Evolutionary conservation across 768 basidiomycete genomes (phyloP), one percentile per base, ranked within the genome.

Genomic region (Inosperma sp.): DNA sequence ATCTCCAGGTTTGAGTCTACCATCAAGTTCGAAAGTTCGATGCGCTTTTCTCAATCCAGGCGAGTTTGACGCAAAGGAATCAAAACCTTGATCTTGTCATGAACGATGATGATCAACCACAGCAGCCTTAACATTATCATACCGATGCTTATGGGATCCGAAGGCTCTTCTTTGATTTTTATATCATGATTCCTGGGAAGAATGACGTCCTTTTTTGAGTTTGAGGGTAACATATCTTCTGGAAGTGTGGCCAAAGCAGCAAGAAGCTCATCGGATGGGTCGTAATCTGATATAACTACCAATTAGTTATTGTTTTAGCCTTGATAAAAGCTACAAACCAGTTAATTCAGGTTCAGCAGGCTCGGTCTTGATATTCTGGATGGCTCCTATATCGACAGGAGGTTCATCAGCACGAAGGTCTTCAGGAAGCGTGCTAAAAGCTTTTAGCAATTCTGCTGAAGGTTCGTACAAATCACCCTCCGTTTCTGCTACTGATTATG

Each of bases 181-280:
- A 37, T 37, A 2, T 37, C n/a, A n/a, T n/a, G n/a, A n/a, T 37
- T 37, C 36, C 17, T 19, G 17, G 22, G 36, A 37, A 37, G 5
- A 43, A 19, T 25, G 27, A 12, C 16, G 23, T 14, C 16, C 41
- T 43, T 43, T 25, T n/a, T 13, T 29, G 30, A 35, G 17, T 48
- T 23, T 1, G 14, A 14, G 22, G 7, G 27, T 0, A 4, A 14
- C 27, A 29, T 23, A 21, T 13, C 10, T n/a, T 29, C 37, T 3
- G 23, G 35, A 25, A 59, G 48, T 5, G 49, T 45, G 12, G 55
- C 42, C 29, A 56, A 36, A 8, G 52, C 48, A 7, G 16, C 9
- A 8, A 58, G 29, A 8, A 59, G 41, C 23, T 56, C 57, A 1
- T 21, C 31, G 8, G 58, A 54, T 27, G 55, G 58, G 26, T 41